phyloP scores from a whole-genome alignment of 441 rosid species.

The Geranium incanum region DNA sequence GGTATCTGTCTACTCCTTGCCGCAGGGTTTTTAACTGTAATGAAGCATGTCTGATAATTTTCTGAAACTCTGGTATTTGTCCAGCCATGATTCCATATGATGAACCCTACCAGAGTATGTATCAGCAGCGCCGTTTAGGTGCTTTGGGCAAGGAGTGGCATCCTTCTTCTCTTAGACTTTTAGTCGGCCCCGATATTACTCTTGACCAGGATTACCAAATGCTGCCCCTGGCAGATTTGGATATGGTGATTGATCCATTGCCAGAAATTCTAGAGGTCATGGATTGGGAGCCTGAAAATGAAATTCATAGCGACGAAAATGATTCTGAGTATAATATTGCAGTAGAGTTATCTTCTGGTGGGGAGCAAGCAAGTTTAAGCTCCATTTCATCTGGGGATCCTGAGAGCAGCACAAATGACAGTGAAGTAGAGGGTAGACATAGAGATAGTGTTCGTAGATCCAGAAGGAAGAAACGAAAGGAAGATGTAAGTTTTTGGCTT shows the following conservation, averaged over 20 bases:
- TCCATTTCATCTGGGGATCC: slow-evolving; percentile 53
- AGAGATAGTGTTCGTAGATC: slow-evolving; percentile 63
- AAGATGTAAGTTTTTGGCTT: slow-evolving; percentile 44
- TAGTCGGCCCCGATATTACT: slow-evolving; percentile 86
- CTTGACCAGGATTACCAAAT: slow-evolving; percentile 74
- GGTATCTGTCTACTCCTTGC: slow-evolving; percentile 31
- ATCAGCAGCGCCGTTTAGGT: slow-evolving; percentile 90
- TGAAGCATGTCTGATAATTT: slow-evolving; percentile 17
- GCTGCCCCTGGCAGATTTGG: slow-evolving; percentile 84
- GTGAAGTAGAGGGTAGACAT: slow-evolving; percentile 48
- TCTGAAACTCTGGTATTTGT: slow-evolving; percentile 19
- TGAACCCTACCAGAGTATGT: slow-evolving; percentile 95
- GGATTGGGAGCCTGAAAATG: slow-evolving; percentile 94
- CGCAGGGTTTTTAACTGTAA: slow-evolving; percentile 15
- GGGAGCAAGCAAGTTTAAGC: slow-evolving; percentile 61
- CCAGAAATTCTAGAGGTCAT: slow-evolving; percentile 76
- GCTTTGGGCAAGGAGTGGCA: slow-evolving; percentile 90
- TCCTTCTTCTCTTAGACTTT: slow-evolving; percentile 64
- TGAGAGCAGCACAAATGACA: slow-evolving; percentile 56
- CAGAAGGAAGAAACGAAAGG: slow-evolving; percentile 60
- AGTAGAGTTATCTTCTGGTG: slow-evolving; percentile 68
- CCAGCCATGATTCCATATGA: slow-evolving; percentile 63
- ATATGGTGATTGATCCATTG: slow-evolving; percentile 57
- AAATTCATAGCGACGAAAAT: slow-evolving; percentile 67
- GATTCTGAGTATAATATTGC: slow-evolving; percentile 93